Evolutionary conservation across 441 rosid genomes (phyloP), one percentile per base, ranked within the genome.

Genomic region (Croton setiger): DNA sequence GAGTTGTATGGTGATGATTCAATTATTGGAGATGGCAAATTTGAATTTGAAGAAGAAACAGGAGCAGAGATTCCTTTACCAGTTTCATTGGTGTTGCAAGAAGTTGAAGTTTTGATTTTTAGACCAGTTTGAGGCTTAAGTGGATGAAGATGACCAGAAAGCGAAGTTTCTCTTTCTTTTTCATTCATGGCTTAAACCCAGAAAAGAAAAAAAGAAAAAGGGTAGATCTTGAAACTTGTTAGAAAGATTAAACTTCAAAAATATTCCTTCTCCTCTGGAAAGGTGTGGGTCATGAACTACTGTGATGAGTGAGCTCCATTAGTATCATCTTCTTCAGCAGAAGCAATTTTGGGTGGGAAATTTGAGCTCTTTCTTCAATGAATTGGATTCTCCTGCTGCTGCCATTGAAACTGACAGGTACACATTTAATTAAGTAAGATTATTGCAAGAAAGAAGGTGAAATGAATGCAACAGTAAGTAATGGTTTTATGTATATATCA

Each of bases 391-490:
- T 47, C 64, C 69, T 65, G 68, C 59, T 70, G 68, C 81, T 63
- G 53, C n/a, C n/a, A n/a, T n/a, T 69, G 70, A 36, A 72, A 48
- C 81, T 72, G 90, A 80, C 82, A 72, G 75, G 74, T 78, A 65
- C 63, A 79, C 63, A 79, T 82, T 75, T 59, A 75, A 47, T 47
- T 47, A n/a, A 75, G 77, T 76, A 75, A 72, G 74, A 67, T 72
- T 69, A 61, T 56, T 76, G 78, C 82, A 65, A 41, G 70, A 55
- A 67, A 81, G 83, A 76, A 78, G 71, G n/a, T n/a, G n/a, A n/a
- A n/a, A 82, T 82, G 94, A 86, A 90, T 91, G 85, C 89, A 87
- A 87, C 87, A 87, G 90, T 81, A 74, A 72, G 56, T 58, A 66
- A 78, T 66, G 68, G 97, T 85, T 79, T 78, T 78, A 68, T 75